Evolutionary conservation across 2,329 filamentous ascomycete genomes (phyloP).

Genomic region (Lithohypha guttulata): DNA sequence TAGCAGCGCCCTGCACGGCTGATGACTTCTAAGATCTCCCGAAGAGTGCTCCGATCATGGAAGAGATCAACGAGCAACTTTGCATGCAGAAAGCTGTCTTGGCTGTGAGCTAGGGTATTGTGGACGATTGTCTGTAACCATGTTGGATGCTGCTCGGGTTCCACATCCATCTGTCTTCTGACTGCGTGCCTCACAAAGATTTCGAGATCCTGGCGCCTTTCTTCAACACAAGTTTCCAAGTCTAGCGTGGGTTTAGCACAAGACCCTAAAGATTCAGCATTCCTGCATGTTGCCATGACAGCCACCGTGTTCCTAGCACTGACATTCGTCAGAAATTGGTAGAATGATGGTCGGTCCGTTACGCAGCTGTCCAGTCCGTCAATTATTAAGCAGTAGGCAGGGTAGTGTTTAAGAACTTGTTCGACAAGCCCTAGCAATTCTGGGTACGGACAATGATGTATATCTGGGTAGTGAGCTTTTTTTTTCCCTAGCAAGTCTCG

Average conservation of each 20-base stretch:
- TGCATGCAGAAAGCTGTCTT: constrained; percentile 1
- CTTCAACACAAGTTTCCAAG: background rate
- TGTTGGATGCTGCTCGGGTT: background rate
- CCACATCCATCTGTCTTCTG: background rate
- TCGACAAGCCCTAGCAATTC: no score
- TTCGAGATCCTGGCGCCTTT: background rate
- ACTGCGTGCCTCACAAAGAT: background rate
- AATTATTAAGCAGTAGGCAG: no score
- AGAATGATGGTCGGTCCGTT: no score
- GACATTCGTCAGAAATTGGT: no score
- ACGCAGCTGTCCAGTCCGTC: no score
- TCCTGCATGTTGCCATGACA: constrained; percentile 2
- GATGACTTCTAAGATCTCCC: background rate
- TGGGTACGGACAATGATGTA: no score
- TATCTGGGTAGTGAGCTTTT: no score
- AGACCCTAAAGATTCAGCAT: background rate
- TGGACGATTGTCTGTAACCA: background rate
- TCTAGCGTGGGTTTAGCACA: background rate
- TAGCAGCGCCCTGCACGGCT: background rate
- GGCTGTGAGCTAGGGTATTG: background rate
- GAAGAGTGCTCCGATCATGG: background rate
- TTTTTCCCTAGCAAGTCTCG: no score
- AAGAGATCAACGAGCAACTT: background rate
- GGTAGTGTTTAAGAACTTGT: no score
- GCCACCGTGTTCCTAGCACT: no score